Percentiles rank a stretch among this genome's conserved stretches.
Evolutionary conservation across 2,329 filamentous ascomycete species (phyloP).

Genomic region (Aspergillus tanneri): DNA sequence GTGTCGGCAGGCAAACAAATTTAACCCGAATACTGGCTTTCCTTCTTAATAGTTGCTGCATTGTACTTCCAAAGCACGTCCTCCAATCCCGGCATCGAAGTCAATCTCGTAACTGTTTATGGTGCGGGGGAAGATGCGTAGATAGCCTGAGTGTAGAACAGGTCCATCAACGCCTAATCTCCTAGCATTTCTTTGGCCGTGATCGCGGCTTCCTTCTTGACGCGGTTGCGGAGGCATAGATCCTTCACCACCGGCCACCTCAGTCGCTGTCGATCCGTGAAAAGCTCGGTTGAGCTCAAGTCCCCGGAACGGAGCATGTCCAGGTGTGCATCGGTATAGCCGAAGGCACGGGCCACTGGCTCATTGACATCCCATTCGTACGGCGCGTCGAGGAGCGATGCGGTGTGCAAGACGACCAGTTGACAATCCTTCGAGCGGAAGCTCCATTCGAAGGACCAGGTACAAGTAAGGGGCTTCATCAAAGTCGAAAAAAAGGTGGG

Average conservation of each 20-base stretch:
- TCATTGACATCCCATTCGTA: slow-evolving; percentile 1
- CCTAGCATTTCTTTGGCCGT: neutral
- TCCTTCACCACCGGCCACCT: neutral
- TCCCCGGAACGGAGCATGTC: neutral
- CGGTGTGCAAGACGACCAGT: neutral
- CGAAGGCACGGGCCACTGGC: slow-evolving; percentile 2
- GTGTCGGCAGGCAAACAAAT: too few relatives aligned
- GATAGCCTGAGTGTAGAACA: neutral
- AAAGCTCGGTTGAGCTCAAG: neutral
- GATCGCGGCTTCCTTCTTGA: neutral
- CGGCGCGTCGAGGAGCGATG: neutral
- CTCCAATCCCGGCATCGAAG: slow-evolving; percentile 2
- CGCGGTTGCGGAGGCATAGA: neutral
- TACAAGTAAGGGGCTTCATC: slow-evolving; percentile 1
- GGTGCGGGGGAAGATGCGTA: slow-evolving; percentile 2
- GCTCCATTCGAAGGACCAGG: neutral
- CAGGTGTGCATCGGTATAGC: slow-evolving; percentile 3
- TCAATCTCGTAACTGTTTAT: slow-evolving; percentile 3
- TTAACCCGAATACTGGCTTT: neutral
- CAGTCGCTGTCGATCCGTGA: slow-evolving; percentile 2
- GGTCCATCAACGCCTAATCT: neutral
- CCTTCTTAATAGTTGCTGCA: neutral
- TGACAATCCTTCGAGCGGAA: neutral
- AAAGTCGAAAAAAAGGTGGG: slow-evolving; percentile 3
- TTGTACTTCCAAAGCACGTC: neutral